A percentile compares a stretch with the other conserved stretches of the same genome.
Conservation (phyloP, 2,329 filamentous ascomycete species). For the Nothopassalora personata region DNA sequence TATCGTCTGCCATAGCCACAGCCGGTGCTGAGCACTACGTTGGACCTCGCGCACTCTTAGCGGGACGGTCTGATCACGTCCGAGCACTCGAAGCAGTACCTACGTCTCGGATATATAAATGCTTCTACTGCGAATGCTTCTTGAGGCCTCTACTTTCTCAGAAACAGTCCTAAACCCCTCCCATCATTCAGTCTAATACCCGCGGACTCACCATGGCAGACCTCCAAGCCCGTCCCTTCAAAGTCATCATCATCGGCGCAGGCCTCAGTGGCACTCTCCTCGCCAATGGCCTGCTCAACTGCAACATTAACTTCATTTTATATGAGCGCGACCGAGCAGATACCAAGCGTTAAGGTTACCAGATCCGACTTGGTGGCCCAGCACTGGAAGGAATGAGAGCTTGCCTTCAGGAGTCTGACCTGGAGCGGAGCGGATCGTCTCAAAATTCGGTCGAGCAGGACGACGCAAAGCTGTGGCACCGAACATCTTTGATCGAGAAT, state of each 20-base stretch:
- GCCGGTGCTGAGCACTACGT: not conserved
- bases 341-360: not conserved
- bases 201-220: not conserved
- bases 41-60: not conserved
- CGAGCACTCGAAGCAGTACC: not conserved
- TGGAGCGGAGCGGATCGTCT: not conserved
- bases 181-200: not conserved
- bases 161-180: not conserved
- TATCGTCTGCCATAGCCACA: not conserved
- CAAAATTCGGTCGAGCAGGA: not conserved
- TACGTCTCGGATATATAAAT: not conserved
- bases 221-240: not conserved
- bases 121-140: not conserved
- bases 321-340: not conserved
- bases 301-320: not conserved
- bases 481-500: not conserved
- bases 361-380: not conserved
- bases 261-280: not conserved
- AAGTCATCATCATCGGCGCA: not conserved
- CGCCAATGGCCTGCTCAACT: not conserved
- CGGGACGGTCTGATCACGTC: not conserved
- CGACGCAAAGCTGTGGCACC: not conserved
- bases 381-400: not conserved
- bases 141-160: not conserved
- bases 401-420: not conserved